Conservation (phyloP, 805 yeast genomes). For the Suhomyces sp. region DNA sequence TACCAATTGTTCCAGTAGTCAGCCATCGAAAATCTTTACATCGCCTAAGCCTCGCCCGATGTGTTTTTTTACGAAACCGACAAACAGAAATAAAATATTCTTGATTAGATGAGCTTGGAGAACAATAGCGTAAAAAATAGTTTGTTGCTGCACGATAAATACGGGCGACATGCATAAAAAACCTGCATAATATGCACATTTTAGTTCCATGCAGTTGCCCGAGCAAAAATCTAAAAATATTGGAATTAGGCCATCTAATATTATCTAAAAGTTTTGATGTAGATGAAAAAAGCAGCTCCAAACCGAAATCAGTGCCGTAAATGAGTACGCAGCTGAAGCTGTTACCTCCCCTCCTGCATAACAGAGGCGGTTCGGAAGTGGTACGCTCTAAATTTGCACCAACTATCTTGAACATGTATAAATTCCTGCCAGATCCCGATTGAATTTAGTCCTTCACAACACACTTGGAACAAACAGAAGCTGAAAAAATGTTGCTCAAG, state of each 20-base stretch:
- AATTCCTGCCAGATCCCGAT: background rate
- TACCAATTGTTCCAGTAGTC: background rate
- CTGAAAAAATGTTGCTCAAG: conserved; percentile 2
- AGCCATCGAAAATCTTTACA: background rate
- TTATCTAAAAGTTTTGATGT: background rate
- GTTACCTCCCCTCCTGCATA: background rate
- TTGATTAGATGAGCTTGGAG: background rate
- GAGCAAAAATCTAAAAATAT: background rate
- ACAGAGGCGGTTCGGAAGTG: background rate
- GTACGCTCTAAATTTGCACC: background rate
- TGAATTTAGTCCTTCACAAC: background rate
- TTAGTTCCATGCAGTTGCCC: background rate
- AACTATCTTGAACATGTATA: background rate
- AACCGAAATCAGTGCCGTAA: no score
- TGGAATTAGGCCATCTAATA: background rate
- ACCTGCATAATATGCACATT: background rate
- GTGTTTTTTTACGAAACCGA: background rate
- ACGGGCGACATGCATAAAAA: background rate
- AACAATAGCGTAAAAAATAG: background rate
- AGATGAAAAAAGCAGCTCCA: no score
- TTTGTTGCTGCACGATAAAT: background rate
- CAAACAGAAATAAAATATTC: background rate
- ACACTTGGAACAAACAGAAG: background rate
- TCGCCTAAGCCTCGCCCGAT: background rate
- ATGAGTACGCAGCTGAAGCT: no score